Percentiles rank a stretch among this genome's conserved stretches.
Evolutionary conservation across 163 green algal genomes (phyloP).

Genomic region (Scenedesmus sp.): DNA sequence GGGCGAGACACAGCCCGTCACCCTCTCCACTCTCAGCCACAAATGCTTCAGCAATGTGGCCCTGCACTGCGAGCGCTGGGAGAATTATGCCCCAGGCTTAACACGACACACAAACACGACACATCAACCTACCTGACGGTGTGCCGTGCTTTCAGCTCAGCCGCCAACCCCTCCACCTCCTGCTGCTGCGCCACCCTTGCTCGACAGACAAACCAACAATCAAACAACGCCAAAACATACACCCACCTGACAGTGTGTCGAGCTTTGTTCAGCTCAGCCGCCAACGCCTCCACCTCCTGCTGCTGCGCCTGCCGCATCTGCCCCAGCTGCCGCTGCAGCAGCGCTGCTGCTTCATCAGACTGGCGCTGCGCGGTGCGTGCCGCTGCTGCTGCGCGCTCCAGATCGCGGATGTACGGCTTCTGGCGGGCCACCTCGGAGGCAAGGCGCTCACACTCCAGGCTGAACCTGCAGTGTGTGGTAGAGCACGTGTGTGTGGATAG

Average conservation of each 20-base stretch:
- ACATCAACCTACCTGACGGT: too few species aligned
- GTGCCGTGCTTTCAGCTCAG: constrained; percentile 30
- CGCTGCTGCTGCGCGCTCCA: constrained; percentile 38
- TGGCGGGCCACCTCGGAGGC: constrained; percentile 26
- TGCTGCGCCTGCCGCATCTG: constrained; percentile 16
- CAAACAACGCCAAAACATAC: not conserved
- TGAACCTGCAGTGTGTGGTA: constrained; percentile 12
- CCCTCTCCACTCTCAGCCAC: too few species aligned
- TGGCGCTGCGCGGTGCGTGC: constrained; percentile 6
- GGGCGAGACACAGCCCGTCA: too few species aligned
- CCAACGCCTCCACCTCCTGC: constrained; percentile 19
- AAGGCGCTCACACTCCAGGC: constrained; percentile 22
- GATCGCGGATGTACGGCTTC: constrained; percentile 37
- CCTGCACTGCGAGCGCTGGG: too few species aligned
- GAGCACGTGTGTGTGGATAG: not conserved
- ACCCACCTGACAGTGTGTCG: constrained; percentile 33
- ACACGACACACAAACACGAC: too few species aligned
- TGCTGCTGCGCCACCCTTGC: not conserved
- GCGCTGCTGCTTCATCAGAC: constrained; percentile 13
- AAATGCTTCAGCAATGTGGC: too few species aligned
- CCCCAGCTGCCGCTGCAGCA: constrained; percentile 34
- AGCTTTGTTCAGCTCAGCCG: constrained; percentile 29
- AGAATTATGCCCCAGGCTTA: too few species aligned
- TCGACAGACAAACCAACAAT: not conserved
- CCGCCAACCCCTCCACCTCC: not conserved